Evolutionary conservation across 148 eudicot species (phyloP).

Genomic region (Euryodendron excelsum): DNA sequence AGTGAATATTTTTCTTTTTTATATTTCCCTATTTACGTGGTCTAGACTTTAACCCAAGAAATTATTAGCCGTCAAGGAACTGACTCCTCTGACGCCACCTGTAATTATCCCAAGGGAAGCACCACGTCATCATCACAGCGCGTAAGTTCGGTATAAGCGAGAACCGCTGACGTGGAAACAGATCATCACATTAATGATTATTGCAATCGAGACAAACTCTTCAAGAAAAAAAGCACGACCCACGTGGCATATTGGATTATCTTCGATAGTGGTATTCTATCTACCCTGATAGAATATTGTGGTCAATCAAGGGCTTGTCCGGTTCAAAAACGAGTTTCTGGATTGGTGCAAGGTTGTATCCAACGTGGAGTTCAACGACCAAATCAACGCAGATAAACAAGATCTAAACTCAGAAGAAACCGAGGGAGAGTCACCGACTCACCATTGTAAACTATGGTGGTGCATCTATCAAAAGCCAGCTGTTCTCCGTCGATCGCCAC

Average conservation of each 20-base stretch:
- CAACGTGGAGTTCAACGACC: slow-evolving; percentile 24
- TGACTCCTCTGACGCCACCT: neutral
- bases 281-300: too few species aligned
- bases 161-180: slow-evolving; percentile 16
- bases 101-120: neutral
- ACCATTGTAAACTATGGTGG: slow-evolving; percentile 17
- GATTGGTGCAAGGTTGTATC: slow-evolving; percentile 37
- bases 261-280: too few species aligned
- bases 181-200: slow-evolving; percentile 12
- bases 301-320: too few species aligned
- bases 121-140: neutral
- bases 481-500: neutral
- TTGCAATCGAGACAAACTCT: neutral
- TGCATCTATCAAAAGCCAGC: neutral
- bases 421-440: too few species aligned
- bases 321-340: neutral
- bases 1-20: too few species aligned
- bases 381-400: neutral
- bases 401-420: neutral
- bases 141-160: neutral
- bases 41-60: neutral
- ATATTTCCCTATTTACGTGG: too few species aligned
- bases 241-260: too few species aligned
- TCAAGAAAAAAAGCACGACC: neutral
- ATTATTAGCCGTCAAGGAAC: neutral